phyloP scores from a whole-genome alignment of 2,329 filamentous ascomycete species.

The Plenodomus biglobosus region DNA sequence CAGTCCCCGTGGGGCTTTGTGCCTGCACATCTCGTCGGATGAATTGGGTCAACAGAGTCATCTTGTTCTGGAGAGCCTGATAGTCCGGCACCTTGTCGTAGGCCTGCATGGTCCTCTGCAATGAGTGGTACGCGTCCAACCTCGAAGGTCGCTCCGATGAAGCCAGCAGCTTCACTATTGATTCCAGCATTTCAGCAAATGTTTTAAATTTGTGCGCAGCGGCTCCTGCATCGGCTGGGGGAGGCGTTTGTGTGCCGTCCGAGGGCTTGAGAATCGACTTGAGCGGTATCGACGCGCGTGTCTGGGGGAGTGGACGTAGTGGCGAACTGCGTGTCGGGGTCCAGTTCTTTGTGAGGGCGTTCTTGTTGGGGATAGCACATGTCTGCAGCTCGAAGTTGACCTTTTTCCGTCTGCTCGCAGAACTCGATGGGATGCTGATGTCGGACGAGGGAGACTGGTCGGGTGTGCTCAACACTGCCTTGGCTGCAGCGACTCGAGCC shows the following conservation, averaged over 20 bases:
- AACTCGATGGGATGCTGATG: constrained; percentile 38
- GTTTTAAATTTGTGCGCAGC: constrained; percentile 56
- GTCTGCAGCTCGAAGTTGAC: constrained; percentile 67
- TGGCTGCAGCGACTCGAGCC: constrained; percentile 24
- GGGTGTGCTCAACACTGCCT: constrained; percentile 38
- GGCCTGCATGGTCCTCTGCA: constrained; percentile 73
- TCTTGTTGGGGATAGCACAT: constrained; percentile 57
- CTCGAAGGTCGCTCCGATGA: constrained; percentile 70
- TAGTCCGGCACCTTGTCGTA: constrained; percentile 73
- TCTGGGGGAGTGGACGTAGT: constrained; percentile 51
- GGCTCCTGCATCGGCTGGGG: constrained; percentile 42
- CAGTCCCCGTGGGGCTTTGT: constrained; percentile 56
- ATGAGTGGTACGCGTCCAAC: constrained; percentile 81
- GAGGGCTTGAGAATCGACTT: constrained; percentile 81
- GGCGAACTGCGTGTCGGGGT: constrained; percentile 46
- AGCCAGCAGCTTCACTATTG: constrained; percentile 77
- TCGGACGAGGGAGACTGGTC: constrained; percentile 50
- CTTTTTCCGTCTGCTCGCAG: constrained; percentile 40
- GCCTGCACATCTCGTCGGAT: constrained; percentile 78
- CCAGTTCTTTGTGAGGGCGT: constrained; percentile 25
- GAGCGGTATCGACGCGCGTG: constrained; percentile 57
- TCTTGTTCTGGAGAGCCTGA: constrained; percentile 62
- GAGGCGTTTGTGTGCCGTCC: constrained; percentile 44
- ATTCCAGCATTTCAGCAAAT: constrained; percentile 81
- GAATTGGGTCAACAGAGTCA: constrained; percentile 75